phyloP scores from a whole-genome alignment of 208 protist species.

The Leishmania major region DNA sequence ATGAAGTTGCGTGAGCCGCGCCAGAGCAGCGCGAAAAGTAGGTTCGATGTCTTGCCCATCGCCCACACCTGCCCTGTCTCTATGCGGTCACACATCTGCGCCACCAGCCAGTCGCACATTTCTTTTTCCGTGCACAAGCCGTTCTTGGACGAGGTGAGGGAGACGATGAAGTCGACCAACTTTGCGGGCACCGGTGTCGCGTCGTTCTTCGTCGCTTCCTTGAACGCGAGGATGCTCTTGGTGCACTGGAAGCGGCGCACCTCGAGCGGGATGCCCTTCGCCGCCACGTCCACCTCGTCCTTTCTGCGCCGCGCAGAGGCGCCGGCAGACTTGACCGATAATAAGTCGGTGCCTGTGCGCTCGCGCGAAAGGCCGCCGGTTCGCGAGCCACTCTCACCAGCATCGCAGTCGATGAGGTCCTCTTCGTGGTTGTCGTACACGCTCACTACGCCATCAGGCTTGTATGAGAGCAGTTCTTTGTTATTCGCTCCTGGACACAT shows the following conservation, averaged over 20 bases:
- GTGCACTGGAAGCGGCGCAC: constrained; percentile 43
- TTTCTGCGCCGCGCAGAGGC: background rate
- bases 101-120: constrained; percentile 39
- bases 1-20: constrained; percentile 35
- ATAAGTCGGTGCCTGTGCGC: constrained; percentile 2
- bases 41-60: constrained; percentile 31
- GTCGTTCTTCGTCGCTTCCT: constrained; percentile 51
- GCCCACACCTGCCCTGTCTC: constrained; percentile 41
- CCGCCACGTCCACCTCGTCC: constrained; percentile 16
- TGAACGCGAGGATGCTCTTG: constrained; percentile 35
- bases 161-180: constrained; percentile 34
- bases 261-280: constrained; percentile 19
- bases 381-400: background rate
- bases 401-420: background rate
- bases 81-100: constrained; percentile 42
- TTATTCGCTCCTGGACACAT: background rate
- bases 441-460: background rate
- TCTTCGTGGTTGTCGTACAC: background rate
- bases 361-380: background rate
- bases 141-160: constrained; percentile 15
- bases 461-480: background rate
- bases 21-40: constrained; percentile 38
- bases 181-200: constrained; percentile 18
- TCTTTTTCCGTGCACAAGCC: constrained; percentile 39
- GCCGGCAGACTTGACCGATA: background rate